Evolutionary conservation across 2,329 filamentous ascomycete genomes (phyloP), one percentile per base, ranked within the genome.

Genomic region (Aspergillus tubingensis): DNA sequence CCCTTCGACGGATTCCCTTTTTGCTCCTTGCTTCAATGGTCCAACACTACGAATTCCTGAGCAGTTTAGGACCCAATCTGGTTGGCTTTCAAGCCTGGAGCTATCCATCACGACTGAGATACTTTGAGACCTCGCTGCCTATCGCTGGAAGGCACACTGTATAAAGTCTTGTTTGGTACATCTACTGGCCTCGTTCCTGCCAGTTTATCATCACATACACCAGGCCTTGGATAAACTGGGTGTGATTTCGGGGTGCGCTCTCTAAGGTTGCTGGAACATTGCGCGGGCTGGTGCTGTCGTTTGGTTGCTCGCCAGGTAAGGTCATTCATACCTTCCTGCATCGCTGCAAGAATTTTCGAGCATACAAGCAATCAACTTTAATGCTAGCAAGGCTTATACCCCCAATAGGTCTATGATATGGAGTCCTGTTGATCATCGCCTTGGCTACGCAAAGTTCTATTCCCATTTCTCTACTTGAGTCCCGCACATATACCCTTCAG

Each of bases 401-500:
- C 11, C 56, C 38, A 23, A 30, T 57, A 63, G 57, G 59, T 54
- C 11, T 47, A 57, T 64, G 61, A 62, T 52, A 61, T 68, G 64
- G 57, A 63, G 25, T 57, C 61, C 63, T 66, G 60, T 68, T 68
- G 64, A 67, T 68, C 62, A 67, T 67, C 65, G 49, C 66, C 57
- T 65, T 61, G 58, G 55, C 65, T 69, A 68, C 69, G 64, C 69
- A 67, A 67, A 65, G 60, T 39, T 59, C 57, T 62, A 50, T 61
- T 47, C 49, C 43, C 56, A 49, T 52, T 32, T 32, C 43, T 27
- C 15, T 44, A 59, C 43, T 38, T 62, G 64, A 51, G 48, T 32
- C 47, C 60, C 62, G 51, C 64, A 67, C 60, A 68, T 65, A 69
- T 72, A 70, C 61, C 65, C 64, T 62, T 62, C 64, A 38, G 44